Base-by-base conservation (phyloP, 805 yeast species). In the Barnettozyma botsteinii region DNA sequence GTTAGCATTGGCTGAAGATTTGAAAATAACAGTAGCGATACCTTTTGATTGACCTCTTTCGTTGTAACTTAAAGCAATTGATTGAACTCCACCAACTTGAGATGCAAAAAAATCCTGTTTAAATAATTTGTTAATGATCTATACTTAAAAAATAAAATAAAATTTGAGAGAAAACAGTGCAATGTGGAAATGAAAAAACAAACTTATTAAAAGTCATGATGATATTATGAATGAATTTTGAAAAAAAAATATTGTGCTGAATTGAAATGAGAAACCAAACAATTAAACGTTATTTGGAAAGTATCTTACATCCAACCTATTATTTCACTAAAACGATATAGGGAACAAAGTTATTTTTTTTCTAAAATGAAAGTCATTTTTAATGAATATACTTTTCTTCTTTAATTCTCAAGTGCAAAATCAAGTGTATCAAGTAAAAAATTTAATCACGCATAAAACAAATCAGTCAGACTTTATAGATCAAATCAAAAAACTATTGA, bases 11-110 rank as follows among this genome's bases (percentile, higher is more conserved):
- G 80, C 79, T 37, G 75, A 62, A 43, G 72, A 70, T 57, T 69
- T 77, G 72, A 93, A 93, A 43, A 81, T 71, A 55, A 93, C 76
- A 42, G 93, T 87, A 48, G 95, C 96, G 68, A 80, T 77, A 65
- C 98, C 98, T 48, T 84, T 84, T 49, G 95, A 86, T 64, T 79
- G 79, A 38, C 98, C 98, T 61, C 75, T 79, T 65, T 81, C 86
- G 60, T 86, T 87, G 72, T 85, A 93, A 53, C 81, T 73, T 57
- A 87, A 73, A 40, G 76, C 68, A 60, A 85, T 81, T 48, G 73
- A 72, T 51, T 67, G 69, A 53, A 91, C 86, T 50, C 88, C 85
- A 53, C 98, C 98, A 51, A 93, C 76, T 66, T 85, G 87, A 45
- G 82, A 71, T 55, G 79, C 75, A 66, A 93, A 89, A 66, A 87